phyloP scores from a whole-genome alignment of 441 rosid genomes.

The Croton laevigatus region DNA sequence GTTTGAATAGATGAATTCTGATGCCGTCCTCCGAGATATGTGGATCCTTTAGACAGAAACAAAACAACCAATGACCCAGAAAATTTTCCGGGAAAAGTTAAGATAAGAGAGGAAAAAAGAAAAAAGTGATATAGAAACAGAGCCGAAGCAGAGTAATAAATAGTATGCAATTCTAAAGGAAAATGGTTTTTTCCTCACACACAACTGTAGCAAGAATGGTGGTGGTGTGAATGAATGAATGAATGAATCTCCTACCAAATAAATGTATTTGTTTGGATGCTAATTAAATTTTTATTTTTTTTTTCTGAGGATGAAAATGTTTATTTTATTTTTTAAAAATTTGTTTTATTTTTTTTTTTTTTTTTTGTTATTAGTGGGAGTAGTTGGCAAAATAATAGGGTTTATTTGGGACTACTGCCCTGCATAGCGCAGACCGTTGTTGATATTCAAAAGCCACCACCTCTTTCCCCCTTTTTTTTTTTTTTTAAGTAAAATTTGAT shows the following conservation, averaged over 20 bases:
- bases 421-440: no score
- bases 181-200: neutral
- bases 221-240: neutral
- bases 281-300: neutral
- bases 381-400: no score
- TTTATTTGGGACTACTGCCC: no score
- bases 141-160: neutral
- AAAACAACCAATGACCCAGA: neutral
- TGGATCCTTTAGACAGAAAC: neutral
- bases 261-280: neutral
- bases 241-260: neutral
- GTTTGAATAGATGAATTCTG: neutral
- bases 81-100: neutral
- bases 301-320: no score
- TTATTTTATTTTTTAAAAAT: no score
- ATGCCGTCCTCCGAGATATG: neutral
- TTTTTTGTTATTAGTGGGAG: no score
- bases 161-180: neutral
- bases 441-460: no score
- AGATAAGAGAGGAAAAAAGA: neutral
- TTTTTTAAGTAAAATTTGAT: no score
- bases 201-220: neutral
- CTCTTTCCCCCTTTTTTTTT: no score
- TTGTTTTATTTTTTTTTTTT: no score
- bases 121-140: neutral